phyloP scores from a whole-genome alignment of 2,329 filamentous ascomycete genomes.

The Cladorrhinum sp. region DNA sequence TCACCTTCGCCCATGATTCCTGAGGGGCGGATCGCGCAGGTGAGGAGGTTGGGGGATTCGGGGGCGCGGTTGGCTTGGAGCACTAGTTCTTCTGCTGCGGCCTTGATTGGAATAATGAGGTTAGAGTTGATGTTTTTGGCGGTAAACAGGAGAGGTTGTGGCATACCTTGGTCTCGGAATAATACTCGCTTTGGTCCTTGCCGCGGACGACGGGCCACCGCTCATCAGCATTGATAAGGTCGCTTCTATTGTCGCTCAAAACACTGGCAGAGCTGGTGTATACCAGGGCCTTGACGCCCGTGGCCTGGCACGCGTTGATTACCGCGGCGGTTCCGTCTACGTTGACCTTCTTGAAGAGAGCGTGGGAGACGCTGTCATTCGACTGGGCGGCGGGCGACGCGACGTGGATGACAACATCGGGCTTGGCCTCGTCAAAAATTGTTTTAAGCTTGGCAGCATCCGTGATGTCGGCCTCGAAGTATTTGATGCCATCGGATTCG shows the following conservation, averaged over 20 bases:
- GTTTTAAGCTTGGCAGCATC: conserved; percentile 57
- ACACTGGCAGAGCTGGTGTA: conserved; percentile 90
- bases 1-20: conserved; percentile 93
- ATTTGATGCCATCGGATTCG: conserved; percentile 55
- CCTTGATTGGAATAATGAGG: conserved; percentile 39
- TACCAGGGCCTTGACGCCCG: conserved; percentile 76
- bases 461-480: conserved; percentile 77
- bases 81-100: conserved; percentile 77
- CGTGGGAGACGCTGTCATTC: conserved; percentile 51
- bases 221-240: conserved; percentile 84
- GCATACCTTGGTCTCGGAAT: conserved; percentile 82
- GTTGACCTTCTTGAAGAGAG: conserved; percentile 77
- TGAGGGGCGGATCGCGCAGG: conserved; percentile 78
- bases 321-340: conserved; percentile 80
- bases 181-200: conserved; percentile 71
- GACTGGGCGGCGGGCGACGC: conserved; percentile 66
- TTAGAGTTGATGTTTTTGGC: no score
- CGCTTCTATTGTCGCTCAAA: conserved; percentile 73
- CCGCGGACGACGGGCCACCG: conserved; percentile 73
- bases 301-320: conserved; percentile 67
- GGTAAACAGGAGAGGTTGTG: background rate
- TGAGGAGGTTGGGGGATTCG: conserved; percentile 60
- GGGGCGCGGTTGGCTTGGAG: conserved; percentile 66
- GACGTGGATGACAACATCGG: conserved; percentile 87
- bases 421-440: conserved; percentile 64